Conservation (phyloP, 140 eudicot species). For the Oenanthe javanica region DNA sequence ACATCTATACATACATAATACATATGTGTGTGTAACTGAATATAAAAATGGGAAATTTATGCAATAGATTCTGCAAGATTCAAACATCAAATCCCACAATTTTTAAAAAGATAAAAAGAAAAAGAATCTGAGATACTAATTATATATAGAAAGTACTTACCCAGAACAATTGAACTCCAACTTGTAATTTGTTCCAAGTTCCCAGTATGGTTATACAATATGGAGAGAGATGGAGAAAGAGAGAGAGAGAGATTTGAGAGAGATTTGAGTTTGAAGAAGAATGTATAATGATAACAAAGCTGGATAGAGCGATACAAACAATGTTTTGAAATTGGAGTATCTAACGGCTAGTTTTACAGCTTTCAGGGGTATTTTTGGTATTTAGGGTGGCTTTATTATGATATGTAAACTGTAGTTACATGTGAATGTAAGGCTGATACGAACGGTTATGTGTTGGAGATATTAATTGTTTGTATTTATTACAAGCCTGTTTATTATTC, state of each 20-base stretch:
- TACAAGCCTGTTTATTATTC: too few relatives aligned
- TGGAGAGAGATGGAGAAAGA: too few relatives aligned
- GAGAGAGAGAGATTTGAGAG: too few relatives aligned
- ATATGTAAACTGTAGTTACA: background rate
- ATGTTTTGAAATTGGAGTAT: constrained; percentile 14
- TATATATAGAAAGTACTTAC: too few relatives aligned
- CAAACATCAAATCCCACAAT: constrained; percentile 2
- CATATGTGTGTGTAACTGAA: background rate
- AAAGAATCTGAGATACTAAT: too few relatives aligned
- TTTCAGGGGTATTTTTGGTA: background rate
- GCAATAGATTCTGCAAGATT: background rate
- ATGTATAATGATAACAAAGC: too few relatives aligned
- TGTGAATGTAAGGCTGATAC: constrained; percentile 8
- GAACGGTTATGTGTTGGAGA: background rate
- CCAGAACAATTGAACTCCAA: too few relatives aligned
- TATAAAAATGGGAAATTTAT: background rate
- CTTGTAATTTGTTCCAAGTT: too few relatives aligned
- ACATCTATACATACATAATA: too few relatives aligned
- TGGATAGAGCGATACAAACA: background rate
- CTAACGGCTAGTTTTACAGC: constrained; percentile 26
- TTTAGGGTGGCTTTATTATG: background rate
- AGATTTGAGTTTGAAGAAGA: too few relatives aligned
- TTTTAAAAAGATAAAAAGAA: too few relatives aligned
- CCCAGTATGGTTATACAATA: too few relatives aligned
- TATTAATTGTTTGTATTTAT: background rate